A percentile compares a stretch with the other conserved stretches of the same genome.
Evolutionary conservation across 495 filamentous ascomycete genomes (phyloP).

Genomic region (Choiromyces venosus): DNA sequence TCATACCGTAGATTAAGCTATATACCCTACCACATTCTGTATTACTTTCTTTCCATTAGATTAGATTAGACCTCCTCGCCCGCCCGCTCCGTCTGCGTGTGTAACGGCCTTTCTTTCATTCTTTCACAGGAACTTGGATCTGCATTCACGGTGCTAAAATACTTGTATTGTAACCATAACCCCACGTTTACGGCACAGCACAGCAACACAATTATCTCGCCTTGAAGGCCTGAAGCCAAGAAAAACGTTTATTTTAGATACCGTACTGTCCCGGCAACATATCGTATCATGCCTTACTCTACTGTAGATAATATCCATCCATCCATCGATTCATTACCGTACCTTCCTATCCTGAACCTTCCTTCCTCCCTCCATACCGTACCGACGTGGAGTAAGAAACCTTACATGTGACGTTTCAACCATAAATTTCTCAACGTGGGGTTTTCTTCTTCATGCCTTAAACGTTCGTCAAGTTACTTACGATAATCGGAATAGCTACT

Average conservation of each 20-base stretch:
- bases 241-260: neutral
- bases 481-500: too few relatives aligned
- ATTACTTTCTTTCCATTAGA: too few relatives aligned
- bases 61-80: neutral
- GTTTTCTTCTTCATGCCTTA: too few relatives aligned
- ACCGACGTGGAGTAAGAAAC: neutral
- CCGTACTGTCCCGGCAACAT: neutral
- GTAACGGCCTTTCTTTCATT: too few relatives aligned
- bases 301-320: neutral
- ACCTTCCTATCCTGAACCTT: too few relatives aligned
- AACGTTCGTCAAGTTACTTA: too few relatives aligned
- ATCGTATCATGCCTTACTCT: neutral
- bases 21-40: neutral
- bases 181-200: neutral
- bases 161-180: neutral
- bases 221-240: neutral
- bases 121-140: neutral
- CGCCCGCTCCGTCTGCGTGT: neutral
- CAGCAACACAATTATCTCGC: neutral
- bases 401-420: neutral
- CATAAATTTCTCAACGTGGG: too few relatives aligned
- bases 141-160: neutral
- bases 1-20: too few relatives aligned
- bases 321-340: neutral
- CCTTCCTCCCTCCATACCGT: neutral